Percentiles rank a stretch among this genome's conserved stretches.
phyloP scores from a whole-genome alignment of 495 filamentous ascomycete species.

The Rostrohypoxylon terebratum region DNA sequence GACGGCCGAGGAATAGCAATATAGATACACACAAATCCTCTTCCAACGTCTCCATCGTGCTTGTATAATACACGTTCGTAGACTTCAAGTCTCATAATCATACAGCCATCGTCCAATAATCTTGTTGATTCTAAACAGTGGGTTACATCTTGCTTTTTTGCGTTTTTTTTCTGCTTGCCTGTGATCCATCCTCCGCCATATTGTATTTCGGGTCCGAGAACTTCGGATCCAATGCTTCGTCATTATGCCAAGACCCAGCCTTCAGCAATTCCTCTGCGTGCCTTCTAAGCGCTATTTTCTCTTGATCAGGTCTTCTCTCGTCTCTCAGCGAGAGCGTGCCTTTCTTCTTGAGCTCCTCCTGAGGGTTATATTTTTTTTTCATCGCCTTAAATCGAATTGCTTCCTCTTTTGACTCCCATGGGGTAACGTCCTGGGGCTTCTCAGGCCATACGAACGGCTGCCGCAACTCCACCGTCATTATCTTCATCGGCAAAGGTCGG shows the following conservation, averaged over 20 bases:
- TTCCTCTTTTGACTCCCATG: constrained; percentile 41
- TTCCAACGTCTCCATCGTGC: constrained; percentile 12
- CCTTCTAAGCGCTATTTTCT: constrained; percentile 57
- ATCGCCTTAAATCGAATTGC: constrained; percentile 58
- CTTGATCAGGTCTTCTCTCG: constrained; percentile 49
- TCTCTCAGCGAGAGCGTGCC: constrained; percentile 45
- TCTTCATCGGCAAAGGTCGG: constrained; percentile 79
- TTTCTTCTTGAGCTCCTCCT: constrained; percentile 25
- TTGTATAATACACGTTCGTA: constrained; percentile 7
- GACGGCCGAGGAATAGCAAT: constrained; percentile 14
- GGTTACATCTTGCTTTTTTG: background rate
- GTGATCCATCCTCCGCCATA: constrained; percentile 15
- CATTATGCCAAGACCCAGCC: constrained; percentile 54
- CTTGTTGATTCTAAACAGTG: background rate
- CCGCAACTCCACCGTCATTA: constrained; percentile 88
- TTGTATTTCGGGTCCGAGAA: constrained; percentile 50
- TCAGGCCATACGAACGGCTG: constrained; percentile 88
- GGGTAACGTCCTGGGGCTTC: constrained; percentile 63
- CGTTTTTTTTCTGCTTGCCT: background rate
- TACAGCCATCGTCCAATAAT: constrained; percentile 29
- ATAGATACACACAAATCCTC: constrained; percentile 7
- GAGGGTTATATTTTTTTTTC: constrained; percentile 54
- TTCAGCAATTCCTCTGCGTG: constrained; percentile 70
- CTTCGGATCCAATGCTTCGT: constrained; percentile 46
- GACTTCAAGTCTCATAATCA: constrained; percentile 22